These are phyloP conservation scores for Sporodiniella umbellata DNA, from an alignment of 371 early-diverging fungal species.

Conservation along the genomic window DNA sequence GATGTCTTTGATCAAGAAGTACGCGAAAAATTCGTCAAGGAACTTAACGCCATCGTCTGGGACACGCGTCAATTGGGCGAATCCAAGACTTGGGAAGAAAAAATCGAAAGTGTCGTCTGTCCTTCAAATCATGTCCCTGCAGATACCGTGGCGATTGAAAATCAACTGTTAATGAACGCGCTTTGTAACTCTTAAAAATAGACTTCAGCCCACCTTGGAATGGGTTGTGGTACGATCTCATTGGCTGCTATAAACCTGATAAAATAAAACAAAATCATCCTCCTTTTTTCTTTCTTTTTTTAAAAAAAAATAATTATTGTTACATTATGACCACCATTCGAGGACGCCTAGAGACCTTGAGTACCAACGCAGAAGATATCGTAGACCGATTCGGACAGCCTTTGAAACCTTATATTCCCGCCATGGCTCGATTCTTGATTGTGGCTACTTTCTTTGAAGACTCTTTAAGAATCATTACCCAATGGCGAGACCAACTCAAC, in stretches of 20 bases:
- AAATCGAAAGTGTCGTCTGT: no score
- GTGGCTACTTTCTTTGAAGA: conserved; percentile 96
- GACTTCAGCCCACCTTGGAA: no score
- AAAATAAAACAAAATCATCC: conserved; percentile 5
- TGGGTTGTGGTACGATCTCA: conserved; percentile 14
- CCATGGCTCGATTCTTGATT: conserved; percentile 85
- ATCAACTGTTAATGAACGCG: no score
- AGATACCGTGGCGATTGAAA: no score
- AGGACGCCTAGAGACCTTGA: conserved; percentile 30
- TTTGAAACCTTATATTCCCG: conserved; percentile 90
- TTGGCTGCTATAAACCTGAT: conserved; percentile 20
- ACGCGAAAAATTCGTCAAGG: no score
- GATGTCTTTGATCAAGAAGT: no score
- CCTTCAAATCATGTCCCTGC: no score
- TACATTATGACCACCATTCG: conserved; percentile 23
- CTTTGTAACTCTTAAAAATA: no score
- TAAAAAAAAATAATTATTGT: background rate
- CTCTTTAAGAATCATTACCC: conserved; percentile 81
- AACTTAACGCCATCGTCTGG: no score
- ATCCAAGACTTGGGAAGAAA: no score
- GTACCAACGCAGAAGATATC: conserved; percentile 66
- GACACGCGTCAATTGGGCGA: no score
- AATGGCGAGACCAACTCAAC: conserved; percentile 84
- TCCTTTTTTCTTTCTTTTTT: conserved; percentile 1
- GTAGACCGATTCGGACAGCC: conserved; percentile 74